Conservation (phyloP, 2,329 filamentous ascomycete species). For the Alternaria rosae region DNA sequence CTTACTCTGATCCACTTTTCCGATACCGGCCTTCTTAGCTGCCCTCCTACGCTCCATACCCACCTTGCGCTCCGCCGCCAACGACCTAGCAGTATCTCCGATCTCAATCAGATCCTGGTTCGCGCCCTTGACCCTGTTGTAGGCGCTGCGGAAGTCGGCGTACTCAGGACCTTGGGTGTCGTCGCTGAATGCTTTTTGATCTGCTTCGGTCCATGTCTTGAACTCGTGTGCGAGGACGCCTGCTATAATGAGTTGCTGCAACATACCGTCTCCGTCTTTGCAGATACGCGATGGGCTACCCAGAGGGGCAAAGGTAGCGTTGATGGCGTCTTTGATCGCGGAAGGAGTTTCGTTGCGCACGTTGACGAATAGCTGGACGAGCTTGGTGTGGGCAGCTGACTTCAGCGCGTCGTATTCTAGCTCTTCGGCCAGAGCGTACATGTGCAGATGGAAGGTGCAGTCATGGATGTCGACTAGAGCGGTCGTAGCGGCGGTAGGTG, state of each 20-base stretch:
- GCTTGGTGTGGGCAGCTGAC: slow-evolving; percentile 3
- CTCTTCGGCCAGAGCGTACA: slow-evolving; percentile 18
- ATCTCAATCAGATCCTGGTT: neutral
- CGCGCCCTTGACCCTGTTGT: neutral
- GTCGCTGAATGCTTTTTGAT: neutral
- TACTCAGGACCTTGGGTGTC: slow-evolving; percentile 1
- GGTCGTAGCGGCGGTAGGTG: neutral
- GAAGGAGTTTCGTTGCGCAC: neutral
- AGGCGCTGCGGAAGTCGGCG: slow-evolving; percentile 1
- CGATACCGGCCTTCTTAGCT: neutral
- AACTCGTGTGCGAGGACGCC: neutral
- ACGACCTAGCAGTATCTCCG: neutral
- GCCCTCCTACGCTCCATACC: neutral
- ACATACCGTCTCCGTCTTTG: slow-evolving; percentile 4
- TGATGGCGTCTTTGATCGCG: neutral
- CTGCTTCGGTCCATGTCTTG: neutral
- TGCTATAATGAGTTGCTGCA: slow-evolving; percentile 9
- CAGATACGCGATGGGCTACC: neutral
- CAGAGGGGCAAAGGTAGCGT: neutral
- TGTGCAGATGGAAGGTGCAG: slow-evolving; percentile 15
- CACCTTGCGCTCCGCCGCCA: neutral
- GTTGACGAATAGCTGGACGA: neutral
- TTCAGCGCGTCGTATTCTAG: slow-evolving; percentile 14
- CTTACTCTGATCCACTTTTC: neutral
- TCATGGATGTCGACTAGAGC: slow-evolving; percentile 6